Evolutionary conservation across 805 yeast species (phyloP), one percentile per base, ranked within the genome.

Genomic region (Sugiyamaella qingdaonensis): DNA sequence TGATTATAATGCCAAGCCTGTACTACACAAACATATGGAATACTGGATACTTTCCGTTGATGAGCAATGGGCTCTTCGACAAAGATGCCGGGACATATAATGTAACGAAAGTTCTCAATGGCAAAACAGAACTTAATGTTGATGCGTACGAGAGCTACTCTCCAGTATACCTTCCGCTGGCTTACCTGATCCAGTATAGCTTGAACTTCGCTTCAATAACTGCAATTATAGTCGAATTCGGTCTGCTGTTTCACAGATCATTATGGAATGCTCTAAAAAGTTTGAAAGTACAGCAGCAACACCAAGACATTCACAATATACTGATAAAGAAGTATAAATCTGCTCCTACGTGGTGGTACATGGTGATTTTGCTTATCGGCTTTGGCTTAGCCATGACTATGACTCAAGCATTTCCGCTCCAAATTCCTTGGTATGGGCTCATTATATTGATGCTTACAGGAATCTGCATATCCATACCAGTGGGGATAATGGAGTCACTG

Each of bases 21-120:
- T 78, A 80, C 63, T 72, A 78, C 59, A 73, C 78, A 13, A 82
- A 83, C 68, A 72, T 75, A 43, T 80, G 82, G 80, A 78, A 78
- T 63, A 76, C 82, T n/a, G 75, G 78, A 58, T 82, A 76, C 68
- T 67, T 84, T 63, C 88, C 88, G 35, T 76, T 82, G 59, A 72
- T 80, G 62, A 70, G 81, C n/a, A 80, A 80, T 63, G 64, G 68
- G 8, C 63, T 82, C 36, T 81, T 72, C 67, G 75, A 79, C 53
- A 81, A 81, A 59, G 73, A 70, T 39, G 87, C 82, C 18, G 64
- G 71, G 36, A 58, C 70, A 0, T 82, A 73, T 63, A 69, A 77
- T 31, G 78, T 81, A 37, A 73, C 73, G 24, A 64, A 74, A 50
- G 72, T 83, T 29, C 63, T 83, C 37, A 48, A 55, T 10, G 41